Base-by-base conservation (phyloP, 192 early-diverging fungal species). In the Chytriomyces hyalinus region DNA sequence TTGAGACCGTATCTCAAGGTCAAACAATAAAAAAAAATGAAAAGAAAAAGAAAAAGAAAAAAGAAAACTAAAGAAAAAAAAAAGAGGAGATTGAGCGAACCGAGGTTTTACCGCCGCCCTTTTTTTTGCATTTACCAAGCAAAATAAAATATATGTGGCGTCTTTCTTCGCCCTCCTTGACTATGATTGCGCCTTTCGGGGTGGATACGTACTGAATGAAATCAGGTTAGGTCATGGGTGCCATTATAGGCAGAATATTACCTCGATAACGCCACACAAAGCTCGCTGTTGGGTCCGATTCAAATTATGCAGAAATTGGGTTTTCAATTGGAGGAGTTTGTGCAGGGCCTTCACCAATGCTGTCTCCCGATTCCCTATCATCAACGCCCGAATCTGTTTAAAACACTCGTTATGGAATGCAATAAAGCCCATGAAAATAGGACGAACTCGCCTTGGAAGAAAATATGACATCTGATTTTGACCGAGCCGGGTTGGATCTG, bases 101-200 rank as follows among this genome's bases (percentile, higher is more conserved):
- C 36, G 36, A 36, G 36, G 3, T 36, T 36, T 36, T 36, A 36
- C 36, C 36, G 36, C 36, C 36, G 36, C 36, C 36, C 36, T 3
- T 36, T 22, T 26, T 45, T 64, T 74, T 61, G 44, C 72, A 74
- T 47, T 64, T 24, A 6, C 72, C 72, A 28, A 61, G 64, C 9
- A 74, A 45, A 24, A 74, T 64, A 61, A 74, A 74, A 61, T 64
- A 74, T 6, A 74, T 28, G 6, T 20, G 9, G 8, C n/a, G 6
- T 10, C 46, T 6, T 22, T 74, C 72, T 8, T 64, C 61, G 11
- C 72, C 72, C 47, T 74, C 59, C 22, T 63, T 62, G 44, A 63
- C 61, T 11, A 63, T 20, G 3, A 74, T 22, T 64, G 57, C 36
- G 8, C 60, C 22, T 46, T 74, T 61, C 9, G 8, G 11, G n/a